Base-by-base conservation (phyloP, 1,284 basidiomycete species). In the Rhizoctonia solani region DNA sequence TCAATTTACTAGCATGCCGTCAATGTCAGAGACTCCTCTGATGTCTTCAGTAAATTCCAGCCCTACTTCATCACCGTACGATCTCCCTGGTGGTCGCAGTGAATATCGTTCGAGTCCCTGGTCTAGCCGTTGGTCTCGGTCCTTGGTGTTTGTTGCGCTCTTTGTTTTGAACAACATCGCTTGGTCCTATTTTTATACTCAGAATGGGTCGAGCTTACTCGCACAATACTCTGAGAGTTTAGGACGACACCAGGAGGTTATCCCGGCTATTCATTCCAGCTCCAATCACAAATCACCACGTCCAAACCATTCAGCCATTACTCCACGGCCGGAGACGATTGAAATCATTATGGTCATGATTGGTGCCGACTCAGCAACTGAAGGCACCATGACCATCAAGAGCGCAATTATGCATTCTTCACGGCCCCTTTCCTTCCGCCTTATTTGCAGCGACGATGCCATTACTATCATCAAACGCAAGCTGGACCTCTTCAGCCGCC, bases 291-390 rank as follows among this genome's bases (percentile, higher is more conserved):
- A 50, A 52, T 4, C 47, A 34, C 11, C 50, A 29, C 58, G 19
- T 16, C 46, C 25, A 14, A 27, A 9, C n/a, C 44, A 59, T 19
- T 46, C 30, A 34, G 27, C n/a, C n/a, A n/a, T 63, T 21, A 11
- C 58, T n/a, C 46, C 58, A 4, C 46, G 34, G 14, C 47, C n/a
- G 30, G 58, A 63, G 41, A 54, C 56, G 6, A 54, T 68, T 30
- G 54, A 68, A 29, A 54, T 68, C 47, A 32, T 61, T 29, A 59
- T 68, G 47, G 67, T 68, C 14, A 68, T 68, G 42, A 54, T 68
- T 32, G 67, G 67, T 11, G 56, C 34, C 37, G 52, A 61, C 52
- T 59, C 67, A 21, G 67, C 67, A 2, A 61, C 53, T 30, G 67
- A 68, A 25, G 67, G 56, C 5, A 46, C 39, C 30, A 68, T 54